Evolutionary conservation across 208 protist genomes (phyloP).

Genomic region (Wallacemonas sp.): DNA sequence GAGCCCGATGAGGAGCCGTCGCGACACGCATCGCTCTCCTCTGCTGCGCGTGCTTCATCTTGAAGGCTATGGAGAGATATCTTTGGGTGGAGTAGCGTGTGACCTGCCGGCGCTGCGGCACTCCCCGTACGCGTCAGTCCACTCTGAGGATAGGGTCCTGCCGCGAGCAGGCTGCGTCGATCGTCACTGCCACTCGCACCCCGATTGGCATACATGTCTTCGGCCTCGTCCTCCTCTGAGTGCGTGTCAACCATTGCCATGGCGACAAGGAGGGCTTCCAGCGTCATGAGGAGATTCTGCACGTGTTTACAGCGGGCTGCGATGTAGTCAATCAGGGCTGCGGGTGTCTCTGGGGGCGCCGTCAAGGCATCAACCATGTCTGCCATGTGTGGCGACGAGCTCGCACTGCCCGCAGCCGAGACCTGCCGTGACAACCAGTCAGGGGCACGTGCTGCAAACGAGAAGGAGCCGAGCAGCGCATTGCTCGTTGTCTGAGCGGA

Average conservation of each 20-base stretch:
- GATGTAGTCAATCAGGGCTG: conserved; percentile 24
- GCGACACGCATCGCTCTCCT: no score
- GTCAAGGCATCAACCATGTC: neutral
- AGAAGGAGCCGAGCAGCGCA: neutral
- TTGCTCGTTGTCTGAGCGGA: neutral
- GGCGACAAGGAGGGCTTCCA: conserved; percentile 38
- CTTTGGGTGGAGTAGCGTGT: neutral
- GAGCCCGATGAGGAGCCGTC: no score
- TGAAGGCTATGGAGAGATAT: neutral
- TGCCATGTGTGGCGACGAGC: neutral
- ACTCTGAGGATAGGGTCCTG: neutral
- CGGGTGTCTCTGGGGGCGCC: conserved; percentile 5
- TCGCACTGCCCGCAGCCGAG: conserved; percentile 2
- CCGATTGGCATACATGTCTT: no score
- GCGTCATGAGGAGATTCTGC: conserved; percentile 30
- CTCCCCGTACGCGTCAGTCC: no score
- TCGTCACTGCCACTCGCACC: no score
- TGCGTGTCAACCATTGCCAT: conserved; percentile 20
- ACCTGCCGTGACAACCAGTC: conserved; percentile 6
- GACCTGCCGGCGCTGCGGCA: no score
- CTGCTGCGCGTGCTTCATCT: no score
- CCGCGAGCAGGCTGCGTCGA: neutral
- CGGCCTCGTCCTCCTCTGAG: neutral
- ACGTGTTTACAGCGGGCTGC: conserved; percentile 25
- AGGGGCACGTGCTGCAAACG: conserved; percentile 3